Percentiles rank a stretch among this genome's conserved stretches.
phyloP scores from a whole-genome alignment of 108 stramenopile genomes.

The Cyclotella atomus region DNA sequence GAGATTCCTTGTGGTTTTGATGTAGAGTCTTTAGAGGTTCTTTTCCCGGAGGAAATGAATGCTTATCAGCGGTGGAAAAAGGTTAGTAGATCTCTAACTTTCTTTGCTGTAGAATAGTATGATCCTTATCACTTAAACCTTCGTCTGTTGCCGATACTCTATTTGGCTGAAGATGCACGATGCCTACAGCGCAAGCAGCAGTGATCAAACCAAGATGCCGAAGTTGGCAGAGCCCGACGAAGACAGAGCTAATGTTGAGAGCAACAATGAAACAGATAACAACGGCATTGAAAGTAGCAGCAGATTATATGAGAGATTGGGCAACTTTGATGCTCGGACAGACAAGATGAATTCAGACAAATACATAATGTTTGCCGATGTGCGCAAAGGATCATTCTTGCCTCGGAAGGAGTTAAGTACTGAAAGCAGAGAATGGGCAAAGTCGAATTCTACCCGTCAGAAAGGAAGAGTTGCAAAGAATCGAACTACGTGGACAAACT shows the following conservation, averaged over 20 bases:
- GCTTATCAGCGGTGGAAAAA: constrained; percentile 80
- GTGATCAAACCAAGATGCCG: constrained; percentile 17
- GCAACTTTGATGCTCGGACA: constrained; percentile 83
- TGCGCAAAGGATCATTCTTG: constrained; percentile 75
- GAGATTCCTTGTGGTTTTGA: constrained; percentile 72
- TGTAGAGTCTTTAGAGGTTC: constrained; percentile 53
- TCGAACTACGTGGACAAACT: constrained; percentile 57
- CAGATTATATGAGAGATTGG: constrained; percentile 59
- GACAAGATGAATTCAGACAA: constrained; percentile 65
- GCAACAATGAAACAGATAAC: not conserved
- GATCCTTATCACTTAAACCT: not conserved
- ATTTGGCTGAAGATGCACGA: constrained; percentile 61
- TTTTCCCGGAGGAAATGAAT: constrained; percentile 85
- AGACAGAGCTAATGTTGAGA: constrained; percentile 1
- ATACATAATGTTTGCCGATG: constrained; percentile 71
- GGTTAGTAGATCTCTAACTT: constrained; percentile 12
- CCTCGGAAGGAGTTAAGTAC: constrained; percentile 25
- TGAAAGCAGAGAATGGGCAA: constrained; percentile 57
- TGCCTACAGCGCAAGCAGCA: constrained; percentile 44
- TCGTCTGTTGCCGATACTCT: not conserved
- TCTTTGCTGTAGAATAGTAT: not conserved
- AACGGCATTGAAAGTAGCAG: constrained; percentile 10
- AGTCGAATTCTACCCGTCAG: constrained; percentile 3
- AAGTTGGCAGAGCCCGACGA: not conserved
- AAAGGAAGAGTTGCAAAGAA: constrained; percentile 35